Conservation (phyloP, 164 flowering plant species). For the Aristolochia californica region DNA sequence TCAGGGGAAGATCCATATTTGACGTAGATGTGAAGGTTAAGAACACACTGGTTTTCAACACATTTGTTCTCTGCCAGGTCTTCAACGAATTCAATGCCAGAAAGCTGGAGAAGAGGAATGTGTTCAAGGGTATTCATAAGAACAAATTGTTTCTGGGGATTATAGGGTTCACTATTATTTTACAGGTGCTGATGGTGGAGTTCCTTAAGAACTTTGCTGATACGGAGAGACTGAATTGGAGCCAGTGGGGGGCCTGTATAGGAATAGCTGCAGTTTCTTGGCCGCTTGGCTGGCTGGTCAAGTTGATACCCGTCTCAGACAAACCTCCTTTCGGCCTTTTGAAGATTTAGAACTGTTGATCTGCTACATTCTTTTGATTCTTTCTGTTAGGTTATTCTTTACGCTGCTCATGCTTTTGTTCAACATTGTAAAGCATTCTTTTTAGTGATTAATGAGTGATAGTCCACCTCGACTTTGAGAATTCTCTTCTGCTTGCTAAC, state of each 20-base stretch:
- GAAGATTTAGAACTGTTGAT: not conserved
- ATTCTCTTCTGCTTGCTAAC: no score
- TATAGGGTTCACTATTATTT: constrained; percentile 2
- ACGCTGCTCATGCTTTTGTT: not conserved
- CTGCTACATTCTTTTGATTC: not conserved
- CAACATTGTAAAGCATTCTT: not conserved
- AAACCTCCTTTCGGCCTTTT: not conserved
- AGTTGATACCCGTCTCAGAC: not conserved
- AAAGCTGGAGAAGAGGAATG: constrained; percentile 4
- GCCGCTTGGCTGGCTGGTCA: constrained; percentile 5
- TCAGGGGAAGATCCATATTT: constrained; percentile 4
- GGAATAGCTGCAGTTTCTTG: constrained; percentile 5
- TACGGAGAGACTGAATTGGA: constrained; percentile 5
- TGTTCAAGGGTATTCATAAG: constrained; percentile 5
- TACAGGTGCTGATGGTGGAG: constrained; percentile 9
- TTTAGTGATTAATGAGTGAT: not conserved
- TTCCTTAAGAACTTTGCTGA: constrained; percentile 5
- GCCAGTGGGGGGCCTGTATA: constrained; percentile 5
- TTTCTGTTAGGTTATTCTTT: not conserved
- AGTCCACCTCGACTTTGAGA: not conserved
- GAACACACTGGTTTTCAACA: constrained; percentile 5
- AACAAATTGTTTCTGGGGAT: constrained; percentile 6
- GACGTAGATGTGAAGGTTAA: constrained; percentile 3
- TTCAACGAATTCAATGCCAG: constrained; percentile 9
- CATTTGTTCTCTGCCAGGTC: constrained; percentile 6